Conservation (phyloP, 169 alveolate genomes). For the Eimeria sp. region DNA sequence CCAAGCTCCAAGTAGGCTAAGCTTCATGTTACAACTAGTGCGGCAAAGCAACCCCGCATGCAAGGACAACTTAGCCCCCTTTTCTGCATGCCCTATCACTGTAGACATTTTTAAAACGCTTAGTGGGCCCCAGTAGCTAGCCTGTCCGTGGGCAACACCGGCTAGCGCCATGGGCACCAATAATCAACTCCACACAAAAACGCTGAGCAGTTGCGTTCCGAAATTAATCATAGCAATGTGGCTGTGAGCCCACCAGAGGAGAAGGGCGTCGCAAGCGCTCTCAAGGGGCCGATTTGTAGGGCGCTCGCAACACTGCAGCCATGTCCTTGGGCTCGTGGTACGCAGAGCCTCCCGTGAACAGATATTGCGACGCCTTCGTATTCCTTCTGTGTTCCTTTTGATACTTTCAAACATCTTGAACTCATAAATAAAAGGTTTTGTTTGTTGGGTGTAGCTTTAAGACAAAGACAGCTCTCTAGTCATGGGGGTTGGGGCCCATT, state of each 20-base stretch:
- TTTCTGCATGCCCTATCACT: neutral
- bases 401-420: neutral
- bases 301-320: slow-evolving; percentile 1
- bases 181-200: neutral
- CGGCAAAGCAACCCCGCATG: neutral
- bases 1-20: neutral
- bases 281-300: neutral
- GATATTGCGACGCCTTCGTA: neutral
- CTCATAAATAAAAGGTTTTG: neutral
- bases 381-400: neutral
- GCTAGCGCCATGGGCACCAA: neutral
- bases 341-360: neutral
- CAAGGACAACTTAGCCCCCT: neutral
- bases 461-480: neutral
- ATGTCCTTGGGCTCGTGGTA: neutral
- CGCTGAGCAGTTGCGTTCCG: neutral
- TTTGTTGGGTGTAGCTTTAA: neutral
- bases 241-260: neutral
- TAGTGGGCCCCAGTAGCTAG: neutral
- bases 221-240: neutral
- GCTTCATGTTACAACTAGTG: neutral
- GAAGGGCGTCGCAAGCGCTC: neutral
- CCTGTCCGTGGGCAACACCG: neutral
- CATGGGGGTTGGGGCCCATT: neutral
- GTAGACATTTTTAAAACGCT: neutral